Evolutionary conservation across 768 basidiomycete species (phyloP), one percentile per base, ranked within the genome.

Genomic region (Agaricus sinodeliciosus): DNA sequence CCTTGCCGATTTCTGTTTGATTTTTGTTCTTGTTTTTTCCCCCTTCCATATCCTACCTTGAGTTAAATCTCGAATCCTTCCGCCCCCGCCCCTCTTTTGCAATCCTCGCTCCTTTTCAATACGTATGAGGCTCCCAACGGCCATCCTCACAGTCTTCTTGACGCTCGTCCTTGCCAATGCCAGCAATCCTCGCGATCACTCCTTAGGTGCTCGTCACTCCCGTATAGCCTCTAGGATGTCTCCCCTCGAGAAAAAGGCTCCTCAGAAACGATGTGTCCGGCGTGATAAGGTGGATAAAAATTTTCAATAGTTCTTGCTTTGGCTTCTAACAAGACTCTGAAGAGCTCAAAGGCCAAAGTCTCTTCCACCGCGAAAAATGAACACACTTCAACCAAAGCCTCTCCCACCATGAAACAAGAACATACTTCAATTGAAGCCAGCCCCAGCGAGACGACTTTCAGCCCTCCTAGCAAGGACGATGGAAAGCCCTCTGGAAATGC

Each of bases 111-210:
- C 48, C 27, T 61, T 62, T 49, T 43, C 43, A 42, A 51, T 45
- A 49, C 58, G 56, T 55, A 80, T 81, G 79, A 78, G 72, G 70
- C 54, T 75, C 56, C 59, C 68, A 48, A 61, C 71, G 57, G 62
- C 75, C 35, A 28, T 72, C 37, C 52, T 75, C 45, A 64, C 62
- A 36, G 55, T 73, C 59, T 62, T 80, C 48, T 62, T 74, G 55
- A 61, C 72, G 40, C 54, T 65, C 45, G 51, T 67, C 13, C 50
- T 64, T 16, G 67, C 66, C 37, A 69, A 64, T 37, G 69, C 73
- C 16, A 67, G 66, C 49, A 54, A 49, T 54, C 59, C 63, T n/a
- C 66, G 66, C 56, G 67, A 60, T 43, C 58, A 56, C 46, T 62
- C 56, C 27, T 51, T 69, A 22, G 59, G 63, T 46, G 59, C 69